phyloP scores from a whole-genome alignment of 2,329 filamentous ascomycete genomes.

The Colletotrichum sp. region DNA sequence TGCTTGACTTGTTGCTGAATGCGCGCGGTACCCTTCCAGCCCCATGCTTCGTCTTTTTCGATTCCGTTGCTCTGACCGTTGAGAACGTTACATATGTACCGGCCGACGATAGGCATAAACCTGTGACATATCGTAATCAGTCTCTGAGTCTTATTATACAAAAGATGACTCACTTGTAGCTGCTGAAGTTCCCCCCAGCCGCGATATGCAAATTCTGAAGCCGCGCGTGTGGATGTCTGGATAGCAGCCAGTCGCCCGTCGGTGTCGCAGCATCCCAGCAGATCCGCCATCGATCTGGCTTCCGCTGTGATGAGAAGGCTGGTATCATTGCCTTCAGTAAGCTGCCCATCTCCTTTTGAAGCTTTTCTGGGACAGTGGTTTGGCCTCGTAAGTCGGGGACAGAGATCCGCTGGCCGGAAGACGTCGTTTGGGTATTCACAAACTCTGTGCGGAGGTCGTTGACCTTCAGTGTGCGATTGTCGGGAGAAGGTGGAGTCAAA shows the following conservation, averaged over 20 bases:
- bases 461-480: constrained; percentile 1
- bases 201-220: background rate
- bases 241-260: constrained; percentile 6
- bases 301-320: background rate
- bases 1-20: background rate
- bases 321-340: background rate
- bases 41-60: background rate
- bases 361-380: background rate
- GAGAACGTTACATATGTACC: background rate
- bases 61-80: background rate
- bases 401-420: background rate
- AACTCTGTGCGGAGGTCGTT: constrained; percentile 8
- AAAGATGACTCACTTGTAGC: background rate
- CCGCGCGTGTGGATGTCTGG: background rate
- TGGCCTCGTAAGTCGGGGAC: background rate
- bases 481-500: background rate
- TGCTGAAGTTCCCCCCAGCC: constrained; percentile 3
- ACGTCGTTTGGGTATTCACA: background rate
- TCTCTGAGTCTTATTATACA: no score
- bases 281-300: background rate
- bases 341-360: background rate
- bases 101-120: background rate
- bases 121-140: background rate
- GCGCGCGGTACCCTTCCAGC: background rate
- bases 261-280: constrained; percentile 8